Percentiles rank a stretch among this genome's conserved stretches.
Conservation (phyloP, 371 early-diverging fungal genomes). For the Blyttiomyces sp. region DNA sequence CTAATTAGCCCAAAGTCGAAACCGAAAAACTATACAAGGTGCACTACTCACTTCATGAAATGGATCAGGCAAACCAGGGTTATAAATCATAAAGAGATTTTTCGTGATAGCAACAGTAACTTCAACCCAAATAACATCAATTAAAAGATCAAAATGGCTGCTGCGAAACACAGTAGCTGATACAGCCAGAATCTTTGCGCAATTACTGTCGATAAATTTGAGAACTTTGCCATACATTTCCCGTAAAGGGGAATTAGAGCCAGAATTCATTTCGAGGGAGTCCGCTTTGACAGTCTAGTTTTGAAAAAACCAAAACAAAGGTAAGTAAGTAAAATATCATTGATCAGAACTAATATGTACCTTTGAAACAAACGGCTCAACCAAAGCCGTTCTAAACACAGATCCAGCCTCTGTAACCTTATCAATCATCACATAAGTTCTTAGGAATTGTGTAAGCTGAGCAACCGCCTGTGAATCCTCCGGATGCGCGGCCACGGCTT, state of each 20-base stretch:
- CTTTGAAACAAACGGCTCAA: conserved; percentile 55
- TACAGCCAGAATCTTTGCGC: conserved; percentile 58
- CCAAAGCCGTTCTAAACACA: conserved; percentile 60
- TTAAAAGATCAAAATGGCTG: conserved; percentile 63
- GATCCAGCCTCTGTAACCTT: conserved; percentile 64
- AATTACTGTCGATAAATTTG: conserved; percentile 49
- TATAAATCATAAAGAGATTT: conserved; percentile 48
- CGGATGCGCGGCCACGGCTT: conserved; percentile 41
- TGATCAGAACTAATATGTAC: conserved; percentile 25
- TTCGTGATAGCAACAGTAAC: conserved; percentile 50
- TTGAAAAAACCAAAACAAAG: background rate
- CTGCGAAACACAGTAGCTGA: conserved; percentile 62
- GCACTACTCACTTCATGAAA: conserved; percentile 59
- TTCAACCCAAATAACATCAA: conserved; percentile 64
- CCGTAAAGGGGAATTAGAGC: background rate
- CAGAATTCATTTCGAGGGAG: background rate
- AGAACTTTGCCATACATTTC: conserved; percentile 60
- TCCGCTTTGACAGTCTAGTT: background rate
- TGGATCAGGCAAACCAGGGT: conserved; percentile 67
- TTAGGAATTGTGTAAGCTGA: conserved; percentile 62
- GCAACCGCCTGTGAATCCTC: conserved; percentile 46
- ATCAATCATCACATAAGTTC: conserved; percentile 74
- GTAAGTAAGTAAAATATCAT: background rate
- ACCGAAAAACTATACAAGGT: background rate
- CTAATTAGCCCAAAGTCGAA: background rate